These are phyloP conservation scores for Funneliformis caledonium DNA, from an alignment of 371 early-diverging fungal species.

Conservation along the genomic window DNA sequence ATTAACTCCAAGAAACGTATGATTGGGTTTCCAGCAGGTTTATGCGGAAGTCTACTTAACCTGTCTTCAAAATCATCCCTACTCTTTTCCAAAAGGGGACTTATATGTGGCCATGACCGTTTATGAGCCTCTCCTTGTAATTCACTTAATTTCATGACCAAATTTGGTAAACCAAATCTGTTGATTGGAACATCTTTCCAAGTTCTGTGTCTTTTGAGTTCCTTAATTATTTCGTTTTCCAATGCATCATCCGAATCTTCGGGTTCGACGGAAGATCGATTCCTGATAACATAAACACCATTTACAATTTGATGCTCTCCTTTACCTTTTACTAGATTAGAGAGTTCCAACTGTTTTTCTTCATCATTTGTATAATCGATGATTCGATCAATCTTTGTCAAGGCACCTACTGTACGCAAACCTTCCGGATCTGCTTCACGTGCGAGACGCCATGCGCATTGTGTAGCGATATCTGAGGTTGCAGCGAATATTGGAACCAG, in stretches of 20 bases:
- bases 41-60: too few relatives aligned
- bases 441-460: background rate
- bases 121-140: background rate
- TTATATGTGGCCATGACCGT: background rate
- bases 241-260: background rate
- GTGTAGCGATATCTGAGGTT: background rate
- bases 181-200: background rate
- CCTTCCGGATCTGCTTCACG: background rate
- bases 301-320: background rate
- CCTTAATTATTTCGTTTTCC: background rate
- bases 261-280: background rate
- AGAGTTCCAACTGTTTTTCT: background rate
- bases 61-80: background rate
- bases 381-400: background rate
- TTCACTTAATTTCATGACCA: background rate
- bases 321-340: background rate
- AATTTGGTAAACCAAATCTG: background rate
- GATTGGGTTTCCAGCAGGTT: too few relatives aligned
- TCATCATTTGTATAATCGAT: background rate
- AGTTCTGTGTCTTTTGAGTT: background rate
- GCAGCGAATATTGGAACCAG: background rate
- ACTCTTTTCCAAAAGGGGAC: background rate
- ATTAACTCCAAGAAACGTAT: background rate
- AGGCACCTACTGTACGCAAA: background rate
- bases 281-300: background rate